Base-by-base conservation (phyloP, 2,329 filamentous ascomycete species). In the Aspergillus sp. region DNA sequence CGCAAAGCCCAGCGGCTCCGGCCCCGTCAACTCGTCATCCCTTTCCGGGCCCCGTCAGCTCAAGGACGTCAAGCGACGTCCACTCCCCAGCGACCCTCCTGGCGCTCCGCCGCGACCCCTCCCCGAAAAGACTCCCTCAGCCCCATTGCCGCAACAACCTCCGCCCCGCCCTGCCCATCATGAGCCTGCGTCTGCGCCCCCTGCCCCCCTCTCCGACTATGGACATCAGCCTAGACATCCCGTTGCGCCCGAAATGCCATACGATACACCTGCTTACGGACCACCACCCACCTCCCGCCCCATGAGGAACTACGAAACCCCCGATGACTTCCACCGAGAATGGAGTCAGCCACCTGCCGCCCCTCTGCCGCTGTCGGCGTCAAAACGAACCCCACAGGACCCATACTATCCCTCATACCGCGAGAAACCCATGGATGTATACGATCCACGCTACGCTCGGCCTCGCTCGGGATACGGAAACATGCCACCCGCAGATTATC, bases 31-130 rank as follows among this genome's bases (percentile, higher is more conserved):
- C 50, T 64, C 55, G 7, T 67, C 69, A 5, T 61, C 63, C 5
- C 55, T 73, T 13, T 71, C 73, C 17, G 72, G 71, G 40, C 80
- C 76, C 54, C 82, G 80, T 45, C 77, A 81, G 60, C 77, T 80
- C 60, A 81, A 83, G 21, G 81, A 84, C 43, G 84, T 95, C 43
- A 96, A 93, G 76, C 83, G 93, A 60, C 83, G 93, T 31, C 93
- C 93, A 17, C 75, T 97, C 36, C 92, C 93, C 0, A 86, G 84
- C 1, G 89, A 94, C 67, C 90, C 91, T 13, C 82, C 88, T 29
- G 76, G 71, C 21, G 64, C 55, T 80, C 81, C 48, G 74, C 54
- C 64, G 53, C 62, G 81, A 57, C 78, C 82, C 59, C 75, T 79
- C 31, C 61, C 71, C 43, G 63, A 66, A 20, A 63, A 65, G 42